Base-by-base conservation (phyloP, 257 asterid genomes). In the Solanum pinnatisectum region DNA sequence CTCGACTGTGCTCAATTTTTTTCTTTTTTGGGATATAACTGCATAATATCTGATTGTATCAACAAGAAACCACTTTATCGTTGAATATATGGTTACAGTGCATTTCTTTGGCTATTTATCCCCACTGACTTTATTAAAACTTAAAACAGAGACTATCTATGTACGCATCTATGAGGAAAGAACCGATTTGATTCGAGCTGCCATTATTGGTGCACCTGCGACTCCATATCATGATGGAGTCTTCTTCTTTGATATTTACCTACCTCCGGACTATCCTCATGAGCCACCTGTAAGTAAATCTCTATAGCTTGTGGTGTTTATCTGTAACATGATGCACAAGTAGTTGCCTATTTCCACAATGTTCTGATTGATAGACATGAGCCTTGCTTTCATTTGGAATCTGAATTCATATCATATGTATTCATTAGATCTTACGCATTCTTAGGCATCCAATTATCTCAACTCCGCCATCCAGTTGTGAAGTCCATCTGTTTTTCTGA, bases 141-240 rank as follows among this genome's bases (percentile, higher is more conserved):
- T 73, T 20, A 14, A 78, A 46, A 89, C 98, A 97, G 99, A 94
- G 68, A 92, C 94, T 52, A 92, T 97, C 88, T 96, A 92, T 49
- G 94, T 94, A 40, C 98, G 98, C 52, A 95, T 86, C 84, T 97
- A 89, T 11, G 99, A 97, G 90, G 99, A 96, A 89, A 89, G 95
- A 81, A 94, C 95, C 91, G 95, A 94, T 76, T 89, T 97, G 91
- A 93, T 97, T 70, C 95, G 99, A 85, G 97, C 97, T 42, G 98
- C 96, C 79, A 87, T 97, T 52, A 92, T 93, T 13, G 99, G 99
- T 81, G 90, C 94, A 59, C 94, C 88, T n/a, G 98, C 96, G 84
- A 96, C 99, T 87, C 99, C 99, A n/a, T 97, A 97, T 87, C 99
- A 97, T 18, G 98, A 96, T 35, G 98, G 98, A 22, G 18, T 97